A percentile compares a stretch with the other conserved stretches of the same genome.
phyloP scores from a whole-genome alignment of 257 asterid species.

The Scutellaria baicalensis region DNA sequence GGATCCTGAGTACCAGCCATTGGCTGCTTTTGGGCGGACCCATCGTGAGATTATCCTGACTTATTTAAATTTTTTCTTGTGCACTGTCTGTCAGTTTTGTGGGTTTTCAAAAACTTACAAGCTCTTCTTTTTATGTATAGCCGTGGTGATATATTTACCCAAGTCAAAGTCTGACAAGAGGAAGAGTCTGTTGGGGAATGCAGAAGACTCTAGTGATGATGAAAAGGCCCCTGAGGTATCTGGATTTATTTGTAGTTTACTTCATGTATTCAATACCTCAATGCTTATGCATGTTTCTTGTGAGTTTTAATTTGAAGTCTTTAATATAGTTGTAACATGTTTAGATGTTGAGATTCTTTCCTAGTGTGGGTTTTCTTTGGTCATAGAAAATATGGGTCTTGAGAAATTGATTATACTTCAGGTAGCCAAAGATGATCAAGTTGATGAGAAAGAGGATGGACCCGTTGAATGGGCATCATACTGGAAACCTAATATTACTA shows the following conservation, averaged over 20 bases:
- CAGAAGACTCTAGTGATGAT: constrained; percentile 33
- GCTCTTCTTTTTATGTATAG: constrained; percentile 28
- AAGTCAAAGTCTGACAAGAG: constrained; percentile 69
- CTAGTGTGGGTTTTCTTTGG: background rate
- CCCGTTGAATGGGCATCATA: constrained; percentile 80
- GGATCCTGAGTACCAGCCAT: constrained; percentile 91
- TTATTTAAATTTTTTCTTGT: background rate
- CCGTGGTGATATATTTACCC: constrained; percentile 72
- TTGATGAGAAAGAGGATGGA: constrained; percentile 53
- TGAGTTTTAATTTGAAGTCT: background rate
- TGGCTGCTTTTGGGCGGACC: constrained; percentile 75
- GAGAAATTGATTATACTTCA: constrained; percentile 26
- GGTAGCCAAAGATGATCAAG: constrained; percentile 48
- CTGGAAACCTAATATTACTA: constrained; percentile 91
- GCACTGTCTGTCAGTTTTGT: background rate
- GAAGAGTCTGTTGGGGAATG: constrained; percentile 74
- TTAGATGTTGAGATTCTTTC: background rate
- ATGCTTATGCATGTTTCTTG: background rate
- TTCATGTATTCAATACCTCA: background rate
- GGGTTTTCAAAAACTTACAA: constrained; percentile 11
- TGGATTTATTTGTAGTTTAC: constrained; percentile 5
- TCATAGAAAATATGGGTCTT: background rate
- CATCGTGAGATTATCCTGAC: constrained; percentile 45
- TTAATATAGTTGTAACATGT: background rate
- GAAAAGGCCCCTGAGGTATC: constrained; percentile 36